phyloP scores from a whole-genome alignment of 2,329 filamentous ascomycete species.

The Raffaelea albimanens region DNA sequence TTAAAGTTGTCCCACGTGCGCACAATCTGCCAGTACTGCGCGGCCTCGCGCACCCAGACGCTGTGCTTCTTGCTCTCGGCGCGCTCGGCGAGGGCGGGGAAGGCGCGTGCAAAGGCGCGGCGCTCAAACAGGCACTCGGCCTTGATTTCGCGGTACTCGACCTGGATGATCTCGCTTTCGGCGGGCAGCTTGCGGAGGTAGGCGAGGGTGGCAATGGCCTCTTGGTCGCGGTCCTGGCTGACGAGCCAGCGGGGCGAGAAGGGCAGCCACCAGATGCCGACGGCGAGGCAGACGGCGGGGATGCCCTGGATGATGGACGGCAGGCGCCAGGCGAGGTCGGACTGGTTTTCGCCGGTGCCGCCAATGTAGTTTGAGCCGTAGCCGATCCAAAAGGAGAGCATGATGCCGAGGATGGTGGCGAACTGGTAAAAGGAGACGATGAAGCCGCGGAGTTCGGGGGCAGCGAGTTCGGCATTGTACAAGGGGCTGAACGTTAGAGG shows the following conservation, averaged over 20 bases:
- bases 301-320: slow-evolving; percentile 36
- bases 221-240: slow-evolving; percentile 19
- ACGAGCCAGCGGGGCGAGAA: slow-evolving; percentile 40
- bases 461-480: slow-evolving; percentile 43
- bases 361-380: slow-evolving; percentile 38
- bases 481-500: slow-evolving; percentile 22
- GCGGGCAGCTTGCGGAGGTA: slow-evolving; percentile 20
- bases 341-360: slow-evolving; percentile 31
- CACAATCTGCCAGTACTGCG: slow-evolving; percentile 39
- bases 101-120: slow-evolving; percentile 30
- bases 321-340: slow-evolving; percentile 32
- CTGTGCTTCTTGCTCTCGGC: slow-evolving; percentile 24
- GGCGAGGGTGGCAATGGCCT: slow-evolving; percentile 14
- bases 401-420: slow-evolving; percentile 48
- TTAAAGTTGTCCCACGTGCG: slow-evolving; percentile 39
- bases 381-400: slow-evolving; percentile 38
- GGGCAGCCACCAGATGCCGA: slow-evolving; percentile 33
- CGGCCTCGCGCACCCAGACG: slow-evolving; percentile 32
- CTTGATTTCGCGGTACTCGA: slow-evolving; percentile 37
- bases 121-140: slow-evolving; percentile 33
- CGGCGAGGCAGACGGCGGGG: slow-evolving; percentile 23
- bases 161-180: slow-evolving; percentile 25
- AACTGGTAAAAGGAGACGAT: slow-evolving; percentile 58
- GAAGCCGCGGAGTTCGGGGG: slow-evolving; percentile 57
- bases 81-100: slow-evolving; percentile 24